Evolutionary conservation across 768 basidiomycete genomes (phyloP).

Genomic region (Lyophyllum shimeji): DNA sequence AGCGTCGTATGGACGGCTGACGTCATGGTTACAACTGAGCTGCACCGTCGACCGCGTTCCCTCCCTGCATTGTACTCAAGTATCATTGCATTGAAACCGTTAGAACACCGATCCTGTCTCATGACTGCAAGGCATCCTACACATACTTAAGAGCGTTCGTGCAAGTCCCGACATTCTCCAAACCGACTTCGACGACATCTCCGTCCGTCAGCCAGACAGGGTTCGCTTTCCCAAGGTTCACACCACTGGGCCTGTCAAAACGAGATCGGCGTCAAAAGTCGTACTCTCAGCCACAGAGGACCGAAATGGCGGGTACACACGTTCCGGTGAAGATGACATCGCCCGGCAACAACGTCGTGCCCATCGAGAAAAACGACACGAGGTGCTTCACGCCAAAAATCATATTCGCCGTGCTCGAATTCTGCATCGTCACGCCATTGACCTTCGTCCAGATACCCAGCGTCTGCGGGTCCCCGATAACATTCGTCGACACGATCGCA

Average conservation of each 20-base stretch:
- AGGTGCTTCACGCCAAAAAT: conserved; percentile 36
- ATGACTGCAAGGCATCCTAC: neutral
- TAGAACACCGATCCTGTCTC: neutral
- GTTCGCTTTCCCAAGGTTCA: conserved; percentile 31
- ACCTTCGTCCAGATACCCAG: conserved; percentile 39
- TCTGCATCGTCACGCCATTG: conserved; percentile 36
- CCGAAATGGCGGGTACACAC: conserved; percentile 20
- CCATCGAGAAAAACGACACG: conserved; percentile 42
- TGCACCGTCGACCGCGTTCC: too few species aligned
- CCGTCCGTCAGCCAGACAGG: conserved; percentile 36
- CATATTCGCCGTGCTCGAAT: conserved; percentile 38
- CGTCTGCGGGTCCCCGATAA: conserved; percentile 34
- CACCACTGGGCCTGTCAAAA: conserved; percentile 30
- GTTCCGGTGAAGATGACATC: conserved; percentile 43
- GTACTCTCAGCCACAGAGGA: neutral
- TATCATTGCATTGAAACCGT: too few species aligned
- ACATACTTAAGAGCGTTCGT: conserved; percentile 32
- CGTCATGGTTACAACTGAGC: too few species aligned
- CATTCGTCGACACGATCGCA: conserved; percentile 34
- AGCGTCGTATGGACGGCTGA: too few species aligned
- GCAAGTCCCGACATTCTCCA: conserved; percentile 38
- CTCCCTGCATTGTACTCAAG: too few species aligned
- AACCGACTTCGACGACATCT: conserved; percentile 37
- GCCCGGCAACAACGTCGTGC: conserved; percentile 37
- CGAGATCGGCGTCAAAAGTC: neutral